Base-by-base conservation (phyloP, 2,329 filamentous ascomycete species). In the Epichloe hybrida region DNA sequence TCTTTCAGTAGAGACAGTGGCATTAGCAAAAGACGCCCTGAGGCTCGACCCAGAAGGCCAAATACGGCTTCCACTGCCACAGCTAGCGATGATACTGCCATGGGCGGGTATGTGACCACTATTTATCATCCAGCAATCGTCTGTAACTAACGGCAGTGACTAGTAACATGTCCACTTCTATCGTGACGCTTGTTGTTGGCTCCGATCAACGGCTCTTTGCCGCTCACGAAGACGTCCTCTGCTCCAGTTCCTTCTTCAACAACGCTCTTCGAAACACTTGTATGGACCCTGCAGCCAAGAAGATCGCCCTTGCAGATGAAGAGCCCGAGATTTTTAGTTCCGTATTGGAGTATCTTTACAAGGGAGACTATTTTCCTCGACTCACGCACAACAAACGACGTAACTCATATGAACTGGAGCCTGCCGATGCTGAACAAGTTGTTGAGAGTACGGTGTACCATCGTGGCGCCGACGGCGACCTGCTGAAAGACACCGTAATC, bases 271-370 rank as follows among this genome's bases (percentile, higher is more conserved):
- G 65, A 51, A 66, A 61, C 53, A 57, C 60, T 12, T 67, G 64
- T 57, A 62, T 63, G 56, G 66, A 68, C 47, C 55, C 60, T 21
- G 50, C 61, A 4, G 60, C 62, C 63, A 89, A 88, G 69, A 82
- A 84, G 50, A 84, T 95, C 64, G 77, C 84, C 48, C 79, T 95
- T 2, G 84, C 88, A 1, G 81, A 91, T 53, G 90, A 95, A 67
- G 84, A 90, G 59, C 88, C 90, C 20, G 88, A 95, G 65, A 84
- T 95, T 61, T 90, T 96, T 67, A 94, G 88, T 7, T 89, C 85
- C 5, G 77, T 96, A 11, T 81, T 96, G 51, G 90, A 96, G 64
- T 95, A 85, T 59, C 80, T 96, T 51, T 94, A 94, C 77, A 94
- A 94, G 69, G 89, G 89, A 56, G 90, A 95, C 68, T 95, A 95